A percentile compares a stretch with the other conserved stretches of the same genome.
These are phyloP conservation scores for Pyropia yezoensis DNA, from an alignment of 23 red algal species.

Conservation along the genomic window DNA sequence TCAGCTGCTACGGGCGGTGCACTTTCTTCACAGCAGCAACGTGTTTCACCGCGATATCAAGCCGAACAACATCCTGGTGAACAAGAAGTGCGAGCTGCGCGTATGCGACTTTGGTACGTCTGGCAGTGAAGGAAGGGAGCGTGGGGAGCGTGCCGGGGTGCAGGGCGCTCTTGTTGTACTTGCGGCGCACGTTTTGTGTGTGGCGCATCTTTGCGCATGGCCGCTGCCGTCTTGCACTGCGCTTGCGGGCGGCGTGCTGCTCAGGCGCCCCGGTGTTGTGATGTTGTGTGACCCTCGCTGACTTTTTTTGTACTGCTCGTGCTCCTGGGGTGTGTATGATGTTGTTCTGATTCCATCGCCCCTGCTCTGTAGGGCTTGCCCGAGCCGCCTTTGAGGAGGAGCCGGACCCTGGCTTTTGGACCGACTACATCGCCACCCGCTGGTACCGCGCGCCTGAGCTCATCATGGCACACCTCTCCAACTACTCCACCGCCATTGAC, in stretches of 20 bases:
- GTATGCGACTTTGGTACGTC: slow-evolving; percentile 83
- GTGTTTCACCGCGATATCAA: slow-evolving; percentile 95
- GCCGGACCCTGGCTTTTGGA: slow-evolving; percentile 70
- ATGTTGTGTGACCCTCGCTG: too few relatives aligned
- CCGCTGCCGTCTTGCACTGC: too few relatives aligned
- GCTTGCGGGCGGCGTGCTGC: too few relatives aligned
- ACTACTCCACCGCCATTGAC: slow-evolving; percentile 69
- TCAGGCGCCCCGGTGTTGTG: too few relatives aligned
- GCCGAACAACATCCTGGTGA: slow-evolving; percentile 91
- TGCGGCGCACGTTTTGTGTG: too few relatives aligned
- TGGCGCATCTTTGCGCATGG: too few relatives aligned
- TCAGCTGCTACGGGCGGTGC: slow-evolving; percentile 75
- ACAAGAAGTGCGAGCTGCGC: slow-evolving; percentile 74
- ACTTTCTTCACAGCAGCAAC: slow-evolving; percentile 73
- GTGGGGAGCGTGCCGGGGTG: too few relatives aligned
- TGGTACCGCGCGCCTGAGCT: slow-evolving; percentile 90
- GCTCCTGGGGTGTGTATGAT: too few relatives aligned
- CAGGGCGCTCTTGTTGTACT: too few relatives aligned
- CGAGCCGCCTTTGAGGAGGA: slow-evolving; percentile 60
- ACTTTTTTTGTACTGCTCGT: too few relatives aligned
- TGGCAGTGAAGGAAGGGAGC: too few relatives aligned
- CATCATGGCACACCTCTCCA: slow-evolving; percentile 62
- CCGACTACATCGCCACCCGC: slow-evolving; percentile 74
- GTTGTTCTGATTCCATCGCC: too few relatives aligned
- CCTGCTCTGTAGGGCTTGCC: slow-evolving; percentile 27